A percentile compares a stretch with the other conserved stretches of the same genome.
Conservation (phyloP, 2,329 filamentous ascomycete genomes). For the Fusarium xyrophilum region DNA sequence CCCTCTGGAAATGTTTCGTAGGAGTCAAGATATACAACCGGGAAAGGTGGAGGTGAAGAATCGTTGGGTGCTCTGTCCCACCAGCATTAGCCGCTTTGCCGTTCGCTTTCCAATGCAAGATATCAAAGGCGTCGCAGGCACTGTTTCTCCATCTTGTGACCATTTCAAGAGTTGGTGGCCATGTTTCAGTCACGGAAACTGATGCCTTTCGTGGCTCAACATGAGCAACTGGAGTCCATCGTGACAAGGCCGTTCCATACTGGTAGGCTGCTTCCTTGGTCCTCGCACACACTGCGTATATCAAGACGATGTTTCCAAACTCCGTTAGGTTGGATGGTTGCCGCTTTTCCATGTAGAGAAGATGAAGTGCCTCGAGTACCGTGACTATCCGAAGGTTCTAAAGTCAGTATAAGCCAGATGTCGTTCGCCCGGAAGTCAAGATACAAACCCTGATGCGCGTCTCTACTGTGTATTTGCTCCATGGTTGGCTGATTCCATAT, state of each 20-base stretch:
- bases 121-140: conserved; percentile 28
- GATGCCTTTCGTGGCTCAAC: conserved; percentile 11
- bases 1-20: conserved; percentile 18
- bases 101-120: conserved; percentile 33
- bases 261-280: conserved; percentile 23
- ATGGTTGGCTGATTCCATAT: conserved; percentile 6
- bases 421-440: neutral
- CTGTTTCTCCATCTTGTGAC: conserved; percentile 32
- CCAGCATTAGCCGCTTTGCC: conserved; percentile 24
- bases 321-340: conserved; percentile 22
- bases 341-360: conserved; percentile 30
- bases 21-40: conserved; percentile 24
- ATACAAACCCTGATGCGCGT: neutral
- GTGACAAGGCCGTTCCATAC: conserved; percentile 10
- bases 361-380: conserved; percentile 21
- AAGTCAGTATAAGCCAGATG: neutral
- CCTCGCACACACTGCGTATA: conserved; percentile 17
- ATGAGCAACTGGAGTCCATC: conserved; percentile 25
- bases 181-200: conserved; percentile 6
- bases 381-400: neutral
- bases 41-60: conserved; percentile 32
- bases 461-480: neutral
- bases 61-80: conserved; percentile 30
- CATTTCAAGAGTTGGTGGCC: conserved; percentile 23
- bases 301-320: conserved; percentile 23